phyloP scores from a whole-genome alignment of 306 rosid species.

The Sesbania bispinosa region DNA sequence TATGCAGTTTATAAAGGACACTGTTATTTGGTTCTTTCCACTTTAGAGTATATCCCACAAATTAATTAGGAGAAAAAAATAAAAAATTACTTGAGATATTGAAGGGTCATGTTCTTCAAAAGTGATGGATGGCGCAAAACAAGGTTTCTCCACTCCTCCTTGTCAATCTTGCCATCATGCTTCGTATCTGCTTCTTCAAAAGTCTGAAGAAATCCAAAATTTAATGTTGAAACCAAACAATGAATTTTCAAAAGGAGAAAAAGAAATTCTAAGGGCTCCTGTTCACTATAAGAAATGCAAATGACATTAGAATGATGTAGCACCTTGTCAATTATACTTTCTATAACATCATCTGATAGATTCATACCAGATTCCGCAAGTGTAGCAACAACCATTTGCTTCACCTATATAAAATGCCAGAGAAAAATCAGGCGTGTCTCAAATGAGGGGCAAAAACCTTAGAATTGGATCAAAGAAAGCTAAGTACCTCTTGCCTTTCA shows the following conservation, averaged over 20 bases:
- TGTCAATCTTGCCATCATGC: constrained; percentile 95
- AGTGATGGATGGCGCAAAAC: constrained; percentile 94
- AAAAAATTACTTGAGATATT: constrained; percentile 80
- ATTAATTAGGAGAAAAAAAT: background rate
- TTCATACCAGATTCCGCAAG: constrained; percentile 99
- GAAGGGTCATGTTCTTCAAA: constrained; percentile 95
- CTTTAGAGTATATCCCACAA: background rate
- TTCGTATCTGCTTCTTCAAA: constrained; percentile 99
- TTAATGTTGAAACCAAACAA: background rate
- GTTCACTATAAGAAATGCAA: background rate
- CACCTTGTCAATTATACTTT: constrained; percentile 98
- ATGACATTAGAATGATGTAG: constrained; percentile 10
- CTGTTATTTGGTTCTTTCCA: background rate
- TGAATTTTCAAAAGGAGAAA: background rate
- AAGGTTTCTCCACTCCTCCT: constrained; percentile 98
- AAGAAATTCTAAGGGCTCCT: background rate
- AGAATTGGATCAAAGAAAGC: background rate
- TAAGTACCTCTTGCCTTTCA: constrained; percentile 93
- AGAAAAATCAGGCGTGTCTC: background rate
- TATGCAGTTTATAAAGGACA: background rate
- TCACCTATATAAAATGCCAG: constrained; percentile 54
- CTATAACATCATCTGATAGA: constrained; percentile 92
- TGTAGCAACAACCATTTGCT: constrained; percentile 99
- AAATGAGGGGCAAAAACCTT: background rate
- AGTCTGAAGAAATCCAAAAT: constrained; percentile 49